A percentile compares a stretch with the other conserved stretches of the same genome.
These are phyloP conservation scores for Lobosporangium transversale DNA, from an alignment of 192 early-diverging fungal species.

Conservation along the genomic window DNA sequence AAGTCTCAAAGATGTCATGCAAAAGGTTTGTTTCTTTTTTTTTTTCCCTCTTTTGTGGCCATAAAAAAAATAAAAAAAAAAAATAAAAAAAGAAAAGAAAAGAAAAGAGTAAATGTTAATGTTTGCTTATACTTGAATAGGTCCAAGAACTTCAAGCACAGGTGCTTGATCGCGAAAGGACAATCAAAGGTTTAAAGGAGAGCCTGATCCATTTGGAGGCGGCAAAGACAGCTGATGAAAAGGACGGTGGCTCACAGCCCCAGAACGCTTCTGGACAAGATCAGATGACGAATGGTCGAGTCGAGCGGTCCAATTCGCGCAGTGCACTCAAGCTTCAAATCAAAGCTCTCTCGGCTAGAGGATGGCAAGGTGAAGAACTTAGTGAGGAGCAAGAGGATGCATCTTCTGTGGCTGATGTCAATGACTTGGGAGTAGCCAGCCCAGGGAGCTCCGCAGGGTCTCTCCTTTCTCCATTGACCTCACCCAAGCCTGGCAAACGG, in stretches of 20 bases:
- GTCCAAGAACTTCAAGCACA: conserved; percentile 34
- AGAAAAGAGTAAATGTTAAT: not conserved
- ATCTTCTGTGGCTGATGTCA: conserved; percentile 10
- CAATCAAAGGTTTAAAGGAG: conserved; percentile 45
- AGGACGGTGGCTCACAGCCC: conserved; percentile 5
- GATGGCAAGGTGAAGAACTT: conserved; percentile 42
- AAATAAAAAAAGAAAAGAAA: not conserved
- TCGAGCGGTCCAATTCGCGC: conserved; percentile 31
- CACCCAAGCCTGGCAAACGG: conserved; percentile 16
- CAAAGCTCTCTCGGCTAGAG: conserved; percentile 31
- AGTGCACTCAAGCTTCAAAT: conserved; percentile 29
- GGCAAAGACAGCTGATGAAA: conserved; percentile 18
- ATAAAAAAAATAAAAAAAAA: not conserved
- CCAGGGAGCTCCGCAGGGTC: not conserved
- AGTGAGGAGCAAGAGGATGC: conserved; percentile 41
- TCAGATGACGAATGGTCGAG: not conserved
- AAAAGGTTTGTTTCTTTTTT: conserved; percentile 12
- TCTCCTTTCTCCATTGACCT: conserved; percentile 7
- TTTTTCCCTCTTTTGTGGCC: not conserved
- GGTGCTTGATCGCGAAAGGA: conserved; percentile 25
- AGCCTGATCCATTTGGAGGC: conserved; percentile 34
- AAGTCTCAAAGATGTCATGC: conserved; percentile 49
- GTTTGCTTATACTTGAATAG: not conserved
- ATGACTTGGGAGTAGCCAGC: conserved; percentile 13
- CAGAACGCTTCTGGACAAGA: not conserved